Percentiles rank a stretch among this genome's conserved stretches.
These are phyloP conservation scores for Colletotrichum musicola DNA, from an alignment of 2,329 filamentous ascomycete genomes.

Conservation along the genomic window DNA sequence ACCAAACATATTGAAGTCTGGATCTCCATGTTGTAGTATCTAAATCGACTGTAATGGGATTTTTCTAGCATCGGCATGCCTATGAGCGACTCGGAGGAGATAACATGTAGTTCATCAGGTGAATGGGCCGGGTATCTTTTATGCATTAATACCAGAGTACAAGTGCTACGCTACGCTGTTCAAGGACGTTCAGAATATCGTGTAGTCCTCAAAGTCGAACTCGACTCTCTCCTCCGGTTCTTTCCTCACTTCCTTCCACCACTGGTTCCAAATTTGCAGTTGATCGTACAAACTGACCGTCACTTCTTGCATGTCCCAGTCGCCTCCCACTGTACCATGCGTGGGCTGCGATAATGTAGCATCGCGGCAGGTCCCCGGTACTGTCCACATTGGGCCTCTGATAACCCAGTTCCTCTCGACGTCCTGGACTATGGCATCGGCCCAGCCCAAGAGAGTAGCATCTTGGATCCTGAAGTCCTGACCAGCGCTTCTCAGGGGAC, in stretches of 20 bases:
- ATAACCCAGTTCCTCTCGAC: constrained; percentile 59
- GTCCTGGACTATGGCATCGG: constrained; percentile 58
- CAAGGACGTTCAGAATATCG: constrained; percentile 24
- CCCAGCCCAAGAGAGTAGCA: constrained; percentile 54
- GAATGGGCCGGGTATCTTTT: too few species aligned
- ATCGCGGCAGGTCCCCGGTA: constrained; percentile 53
- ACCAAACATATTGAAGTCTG: constrained; percentile 2
- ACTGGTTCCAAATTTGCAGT: constrained; percentile 50
- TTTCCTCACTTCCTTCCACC: constrained; percentile 45
- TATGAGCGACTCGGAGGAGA: too few species aligned
- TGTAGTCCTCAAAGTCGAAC: constrained; percentile 22
- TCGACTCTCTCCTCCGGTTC: background rate
- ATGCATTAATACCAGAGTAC: background rate
- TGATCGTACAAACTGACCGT: constrained; percentile 48
- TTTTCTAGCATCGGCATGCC: too few species aligned
- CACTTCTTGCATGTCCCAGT: constrained; percentile 49
- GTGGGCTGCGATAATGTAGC: constrained; percentile 50
- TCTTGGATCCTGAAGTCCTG: constrained; percentile 38
- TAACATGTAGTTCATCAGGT: too few species aligned
- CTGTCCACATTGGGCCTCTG: constrained; percentile 49
- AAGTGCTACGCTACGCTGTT: background rate
- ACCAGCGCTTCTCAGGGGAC: constrained; percentile 25
- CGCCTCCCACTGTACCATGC: constrained; percentile 49
- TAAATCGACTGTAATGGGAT: background rate
- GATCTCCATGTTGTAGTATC: background rate